These are phyloP conservation scores for Smallanthus sonchifolius DNA, from an alignment of 129 eudicot species.

Conservation along the genomic window DNA sequence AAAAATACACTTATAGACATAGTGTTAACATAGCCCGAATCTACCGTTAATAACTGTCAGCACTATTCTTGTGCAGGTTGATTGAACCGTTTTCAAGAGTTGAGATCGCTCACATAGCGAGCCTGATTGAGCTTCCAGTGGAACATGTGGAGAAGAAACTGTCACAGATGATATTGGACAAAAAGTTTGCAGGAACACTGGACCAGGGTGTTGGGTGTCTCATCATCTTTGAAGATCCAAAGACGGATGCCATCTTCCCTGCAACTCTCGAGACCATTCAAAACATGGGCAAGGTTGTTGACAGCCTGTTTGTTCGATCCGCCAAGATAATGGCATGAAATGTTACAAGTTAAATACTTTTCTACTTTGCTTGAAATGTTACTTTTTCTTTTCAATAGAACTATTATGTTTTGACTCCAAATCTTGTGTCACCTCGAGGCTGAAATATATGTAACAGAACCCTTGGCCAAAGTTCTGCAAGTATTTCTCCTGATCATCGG, in stretches of 20 bases:
- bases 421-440: not conserved
- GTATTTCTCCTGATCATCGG: not conserved
- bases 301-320: constrained; percentile 33
- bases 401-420: not conserved
- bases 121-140: constrained; percentile 60
- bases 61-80: constrained; percentile 44
- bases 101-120: constrained; percentile 72
- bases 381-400: not conserved
- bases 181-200: constrained; percentile 72
- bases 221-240: constrained; percentile 66
- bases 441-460: not conserved
- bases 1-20: not conserved
- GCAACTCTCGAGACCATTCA: constrained; percentile 68
- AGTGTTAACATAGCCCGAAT: not conserved
- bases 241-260: constrained; percentile 60
- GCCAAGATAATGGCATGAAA: constrained; percentile 38
- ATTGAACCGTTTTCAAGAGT: constrained; percentile 82
- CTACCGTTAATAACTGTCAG: not conserved
- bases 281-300: constrained; percentile 63
- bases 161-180: constrained; percentile 75
- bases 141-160: constrained; percentile 74
- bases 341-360: not conserved
- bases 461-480: not conserved
- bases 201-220: constrained; percentile 86
- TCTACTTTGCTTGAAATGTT: not conserved